Evolutionary conservation across 208 protist genomes (phyloP), one percentile per base, ranked within the genome.

Genomic region (Trypanosomatidae sp.): DNA sequence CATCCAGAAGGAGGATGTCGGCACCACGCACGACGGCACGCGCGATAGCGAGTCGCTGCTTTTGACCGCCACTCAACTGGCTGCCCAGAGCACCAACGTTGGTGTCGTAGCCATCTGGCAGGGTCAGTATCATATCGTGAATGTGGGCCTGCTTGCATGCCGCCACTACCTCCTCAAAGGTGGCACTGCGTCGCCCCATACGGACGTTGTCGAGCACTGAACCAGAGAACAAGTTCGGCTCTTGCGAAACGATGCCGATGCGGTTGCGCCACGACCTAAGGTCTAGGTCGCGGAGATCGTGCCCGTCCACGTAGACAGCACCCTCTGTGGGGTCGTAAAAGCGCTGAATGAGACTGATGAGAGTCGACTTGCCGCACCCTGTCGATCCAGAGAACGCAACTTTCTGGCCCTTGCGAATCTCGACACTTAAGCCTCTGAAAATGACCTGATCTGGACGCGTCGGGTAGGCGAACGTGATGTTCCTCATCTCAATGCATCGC

Each of bases 11-110:
- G 12, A 98, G 77, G 53, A 98, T 80, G 46, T 83, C 75, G 10
- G 95, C 87, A 19, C 85, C 69, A 66, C 87, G 87, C 44, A 98
- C 77, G 8, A 98, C 65, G 36, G 88, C 90, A 28, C 95, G 87
- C 0, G 92, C 92, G 71, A 98, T 96, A 50, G 92, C 92, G 46
- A 98, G 81, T 30, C 93, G 89, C 83, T 98, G 95, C 78, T 92
- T 96, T 84, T 98, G 95, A 9, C 95, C 95, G 17, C 93, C 95
- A 39, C 71, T 86, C 17, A 98, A 82, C 72, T 92, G 86, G 30
- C 84, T 87, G 36, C 92, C 92, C n/a, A 95, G 84, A 49, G 85
- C 82, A 43, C 91, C 93, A 43, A 97, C 87, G n/a, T 69, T 58
- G 9, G 91, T 95, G 77, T 97, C 80, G 82, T 97, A 97, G 65